Evolutionary conservation across 2,329 filamentous ascomycete genomes (phyloP).

Genomic region (Ascochyta viciae-villosae): DNA sequence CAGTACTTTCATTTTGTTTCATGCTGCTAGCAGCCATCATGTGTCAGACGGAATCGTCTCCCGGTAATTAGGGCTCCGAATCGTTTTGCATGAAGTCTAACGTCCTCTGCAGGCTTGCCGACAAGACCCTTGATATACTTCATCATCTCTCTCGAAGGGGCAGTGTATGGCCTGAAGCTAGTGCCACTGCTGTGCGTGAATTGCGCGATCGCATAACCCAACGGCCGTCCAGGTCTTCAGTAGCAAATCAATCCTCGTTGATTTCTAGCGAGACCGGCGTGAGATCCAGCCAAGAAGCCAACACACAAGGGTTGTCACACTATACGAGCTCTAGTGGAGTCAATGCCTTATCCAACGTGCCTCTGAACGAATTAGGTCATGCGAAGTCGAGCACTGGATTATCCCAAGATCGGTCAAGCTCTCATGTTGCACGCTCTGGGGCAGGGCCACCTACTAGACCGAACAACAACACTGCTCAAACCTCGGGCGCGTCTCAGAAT

Average conservation of each 20-base stretch:
- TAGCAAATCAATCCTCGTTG: not conserved
- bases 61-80: constrained; percentile 42
- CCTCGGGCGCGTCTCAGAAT: not conserved
- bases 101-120: constrained; percentile 26
- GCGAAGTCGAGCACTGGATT: constrained; percentile 1
- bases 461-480: not conserved
- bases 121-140: constrained; percentile 33
- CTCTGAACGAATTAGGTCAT: not conserved
- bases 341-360: not conserved
- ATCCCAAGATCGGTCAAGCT: not conserved
- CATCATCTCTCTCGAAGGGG: constrained; percentile 36
- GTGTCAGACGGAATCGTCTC: constrained; percentile 49
- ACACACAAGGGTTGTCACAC: not conserved
- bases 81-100: not conserved
- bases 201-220: constrained; percentile 26
- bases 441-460: not conserved
- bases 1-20: constrained; percentile 60
- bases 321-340: constrained; percentile 9
- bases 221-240: not conserved
- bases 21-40: constrained; percentile 58
- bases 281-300: not conserved
- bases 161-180: constrained; percentile 40
- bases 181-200: constrained; percentile 38
- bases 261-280: not conserved
- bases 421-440: not conserved